Conservation (phyloP, 2,329 filamentous ascomycete genomes). For the Stagonosporopsis chrysanthemi region DNA sequence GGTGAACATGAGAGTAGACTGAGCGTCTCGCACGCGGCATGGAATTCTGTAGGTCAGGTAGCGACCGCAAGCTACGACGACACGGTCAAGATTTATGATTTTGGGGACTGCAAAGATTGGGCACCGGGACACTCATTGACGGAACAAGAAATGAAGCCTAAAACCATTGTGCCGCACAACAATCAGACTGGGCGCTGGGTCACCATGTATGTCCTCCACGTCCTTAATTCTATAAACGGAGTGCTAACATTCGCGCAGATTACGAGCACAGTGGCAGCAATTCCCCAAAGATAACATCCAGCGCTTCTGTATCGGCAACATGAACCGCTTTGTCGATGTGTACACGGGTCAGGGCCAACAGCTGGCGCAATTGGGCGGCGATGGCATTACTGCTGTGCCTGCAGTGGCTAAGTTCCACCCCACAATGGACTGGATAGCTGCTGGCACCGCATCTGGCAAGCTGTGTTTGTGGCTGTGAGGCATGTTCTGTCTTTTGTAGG, state of each 20-base stretch:
- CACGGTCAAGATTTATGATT: constrained; percentile 90
- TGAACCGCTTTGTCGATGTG: constrained; percentile 96
- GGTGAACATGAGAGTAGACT: constrained; percentile 83
- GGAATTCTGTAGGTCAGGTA: constrained; percentile 82
- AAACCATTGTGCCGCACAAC: constrained; percentile 78
- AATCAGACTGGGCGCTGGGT: constrained; percentile 97
- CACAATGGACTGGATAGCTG: constrained; percentile 87
- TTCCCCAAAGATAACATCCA: constrained; percentile 79
- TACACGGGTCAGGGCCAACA: constrained; percentile 85
- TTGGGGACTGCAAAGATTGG: constrained; percentile 58
- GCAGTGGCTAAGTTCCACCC: constrained; percentile 92
- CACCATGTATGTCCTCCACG: constrained; percentile 67
- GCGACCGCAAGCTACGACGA: constrained; percentile 96
- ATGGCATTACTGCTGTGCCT: constrained; percentile 92
- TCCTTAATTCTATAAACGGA: background rate
- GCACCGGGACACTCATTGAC: constrained; percentile 66
- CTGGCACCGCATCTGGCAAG: constrained; percentile 90
- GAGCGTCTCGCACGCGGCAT: constrained; percentile 91
- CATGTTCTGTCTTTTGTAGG: background rate
- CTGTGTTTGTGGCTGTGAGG: constrained; percentile 85
- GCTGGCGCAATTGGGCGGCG: constrained; percentile 84
- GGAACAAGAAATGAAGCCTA: constrained; percentile 72
- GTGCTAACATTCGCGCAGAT: constrained; percentile 49
- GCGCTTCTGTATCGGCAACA: constrained; percentile 92
- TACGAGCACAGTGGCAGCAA: constrained; percentile 89